Percentiles rank a stretch among this genome's conserved stretches.
These are phyloP conservation scores for Sutorius australiensis DNA, from an alignment of 768 basidiomycete species.

Conservation along the genomic window DNA sequence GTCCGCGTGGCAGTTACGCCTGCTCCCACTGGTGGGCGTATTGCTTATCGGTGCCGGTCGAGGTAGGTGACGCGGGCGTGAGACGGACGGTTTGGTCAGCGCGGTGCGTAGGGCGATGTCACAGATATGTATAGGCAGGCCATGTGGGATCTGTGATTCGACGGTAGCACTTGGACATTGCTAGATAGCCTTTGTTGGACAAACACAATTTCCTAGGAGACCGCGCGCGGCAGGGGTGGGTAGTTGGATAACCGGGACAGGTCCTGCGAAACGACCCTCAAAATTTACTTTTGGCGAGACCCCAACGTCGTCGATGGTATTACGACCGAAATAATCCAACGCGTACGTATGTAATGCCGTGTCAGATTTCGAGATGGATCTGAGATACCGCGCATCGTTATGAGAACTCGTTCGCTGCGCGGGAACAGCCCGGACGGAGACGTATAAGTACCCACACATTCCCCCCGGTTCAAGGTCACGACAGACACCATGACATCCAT, in stretches of 20 bases:
- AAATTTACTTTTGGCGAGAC: slow-evolving; percentile 28
- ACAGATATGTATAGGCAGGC: background rate
- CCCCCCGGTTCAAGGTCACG: background rate
- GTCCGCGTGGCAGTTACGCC: too few species aligned
- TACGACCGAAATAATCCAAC: slow-evolving; percentile 11
- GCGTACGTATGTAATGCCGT: too few species aligned
- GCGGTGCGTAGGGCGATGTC: background rate
- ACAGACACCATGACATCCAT: slow-evolving; percentile 28
- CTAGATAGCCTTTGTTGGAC: slow-evolving; percentile 3
- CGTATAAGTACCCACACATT: slow-evolving; percentile 16
- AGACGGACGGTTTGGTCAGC: background rate
- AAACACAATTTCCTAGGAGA: slow-evolving; percentile 26
- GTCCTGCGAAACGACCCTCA: slow-evolving; percentile 19
- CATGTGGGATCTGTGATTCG: background rate
- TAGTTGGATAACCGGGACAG: slow-evolving; percentile 3
- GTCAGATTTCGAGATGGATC: slow-evolving; percentile 4
- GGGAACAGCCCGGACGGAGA: background rate
- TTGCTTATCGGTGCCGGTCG: background rate
- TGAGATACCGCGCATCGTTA: slow-evolving; percentile 27
- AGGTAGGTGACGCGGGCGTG: background rate
- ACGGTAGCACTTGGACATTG: background rate
- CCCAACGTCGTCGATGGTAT: slow-evolving; percentile 17
- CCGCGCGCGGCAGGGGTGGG: slow-evolving; percentile 23
- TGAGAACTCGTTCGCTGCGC: slow-evolving; percentile 16
- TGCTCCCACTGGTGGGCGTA: too few species aligned